phyloP scores from a whole-genome alignment of 139 green algal species.

The Diplosphaera chodatii region DNA sequence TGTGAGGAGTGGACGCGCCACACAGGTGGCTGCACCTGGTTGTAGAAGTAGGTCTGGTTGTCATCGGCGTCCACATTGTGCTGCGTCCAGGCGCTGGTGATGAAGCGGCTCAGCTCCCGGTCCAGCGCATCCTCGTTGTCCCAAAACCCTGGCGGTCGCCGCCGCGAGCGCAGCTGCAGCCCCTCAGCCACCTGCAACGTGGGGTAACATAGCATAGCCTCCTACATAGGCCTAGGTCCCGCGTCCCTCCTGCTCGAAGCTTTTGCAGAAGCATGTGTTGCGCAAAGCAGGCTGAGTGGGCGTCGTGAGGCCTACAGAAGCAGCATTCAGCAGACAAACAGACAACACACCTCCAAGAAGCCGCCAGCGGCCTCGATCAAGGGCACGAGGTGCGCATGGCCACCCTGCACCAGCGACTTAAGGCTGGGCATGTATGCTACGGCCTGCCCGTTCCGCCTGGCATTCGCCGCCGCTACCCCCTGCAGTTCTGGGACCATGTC shows the following conservation, averaged over 20 bases:
- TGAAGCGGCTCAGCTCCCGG: conserved; percentile 29
- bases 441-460: background rate
- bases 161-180: conserved; percentile 22
- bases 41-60: conserved; percentile 20
- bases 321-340: background rate
- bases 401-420: conserved; percentile 12
- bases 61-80: conserved; percentile 1
- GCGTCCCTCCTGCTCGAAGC: no score
- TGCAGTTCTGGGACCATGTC: no score
- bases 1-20: background rate
- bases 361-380: conserved; percentile 16
- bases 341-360: conserved; percentile 24
- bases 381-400: conserved; percentile 13
- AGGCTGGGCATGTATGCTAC: conserved; percentile 21
- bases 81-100: conserved; percentile 25
- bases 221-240: no score
- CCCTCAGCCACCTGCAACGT: conserved; percentile 9
- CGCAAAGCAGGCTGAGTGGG: no score
- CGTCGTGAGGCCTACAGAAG: background rate
- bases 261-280: no score
- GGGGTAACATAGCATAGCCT: no score
- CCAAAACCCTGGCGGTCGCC: conserved; percentile 25
- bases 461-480: background rate
- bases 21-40: conserved; percentile 6
- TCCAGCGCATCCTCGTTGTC: conserved; percentile 23